phyloP scores from a whole-genome alignment of 352 stramenopile genomes.

The Blastocystis sp. region DNA sequence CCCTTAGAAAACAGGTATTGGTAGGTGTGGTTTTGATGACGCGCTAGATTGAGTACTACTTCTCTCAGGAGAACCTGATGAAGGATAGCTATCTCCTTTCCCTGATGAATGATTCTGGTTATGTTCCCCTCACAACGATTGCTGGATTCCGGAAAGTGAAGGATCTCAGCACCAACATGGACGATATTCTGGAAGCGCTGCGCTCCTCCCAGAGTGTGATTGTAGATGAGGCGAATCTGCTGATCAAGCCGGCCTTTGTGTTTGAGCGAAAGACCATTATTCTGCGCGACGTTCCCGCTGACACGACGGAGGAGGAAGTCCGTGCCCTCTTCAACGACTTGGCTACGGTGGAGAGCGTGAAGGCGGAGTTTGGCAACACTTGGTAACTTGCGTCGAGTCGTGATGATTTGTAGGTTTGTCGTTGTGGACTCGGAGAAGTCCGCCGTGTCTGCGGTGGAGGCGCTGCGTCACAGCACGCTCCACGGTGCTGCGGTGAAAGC shows the following conservation, averaged over 20 bases:
- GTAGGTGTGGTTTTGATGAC: not conserved
- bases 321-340: conserved; percentile 1
- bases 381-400: not conserved
- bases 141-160: conserved; percentile 29
- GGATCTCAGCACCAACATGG: conserved; percentile 39
- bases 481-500: conserved; percentile 26
- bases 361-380: conserved; percentile 9
- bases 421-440: conserved; percentile 31
- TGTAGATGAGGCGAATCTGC: not conserved
- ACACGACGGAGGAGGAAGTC: conserved; percentile 28
- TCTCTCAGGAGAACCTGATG: conserved; percentile 49
- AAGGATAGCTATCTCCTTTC: conserved; percentile 42
- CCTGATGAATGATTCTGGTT: conserved; percentile 50
- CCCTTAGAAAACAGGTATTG: conserved; percentile 19
- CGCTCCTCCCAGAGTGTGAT: not conserved
- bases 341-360: not conserved
- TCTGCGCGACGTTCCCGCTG: conserved; percentile 37
- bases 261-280: conserved; percentile 51
- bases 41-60: conserved; percentile 48
- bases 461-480: not conserved
- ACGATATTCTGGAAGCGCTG: conserved; percentile 50
- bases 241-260: conserved; percentile 9
- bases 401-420: conserved; percentile 40
- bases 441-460: conserved; percentile 11
- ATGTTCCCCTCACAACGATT: conserved; percentile 40